A percentile compares a stretch with the other conserved stretches of the same genome.
Evolutionary conservation across 2,329 filamentous ascomycete genomes (phyloP).

Genomic region (Colletotrichum musicola): DNA sequence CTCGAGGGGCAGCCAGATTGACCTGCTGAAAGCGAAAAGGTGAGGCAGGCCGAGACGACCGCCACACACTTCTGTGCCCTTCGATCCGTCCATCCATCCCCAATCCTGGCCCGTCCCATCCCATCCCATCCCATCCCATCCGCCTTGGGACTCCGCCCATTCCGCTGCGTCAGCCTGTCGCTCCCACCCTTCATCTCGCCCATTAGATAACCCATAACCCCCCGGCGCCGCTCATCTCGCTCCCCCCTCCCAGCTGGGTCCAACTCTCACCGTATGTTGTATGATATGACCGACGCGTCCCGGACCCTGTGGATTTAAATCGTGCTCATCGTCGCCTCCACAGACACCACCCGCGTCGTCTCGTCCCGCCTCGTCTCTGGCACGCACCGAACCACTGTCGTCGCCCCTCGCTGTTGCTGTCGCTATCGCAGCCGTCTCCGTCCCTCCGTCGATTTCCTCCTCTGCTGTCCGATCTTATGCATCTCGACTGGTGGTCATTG

Average conservation of each 20-base stretch:
- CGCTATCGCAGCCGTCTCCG: not conserved
- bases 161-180: slow-evolving; percentile 39
- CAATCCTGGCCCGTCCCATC: slow-evolving; percentile 31
- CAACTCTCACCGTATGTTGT: slow-evolving; percentile 39
- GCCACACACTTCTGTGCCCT: slow-evolving; percentile 31
- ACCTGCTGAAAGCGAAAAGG: slow-evolving; percentile 35
- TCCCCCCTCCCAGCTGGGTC: slow-evolving; percentile 38
- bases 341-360: not conserved
- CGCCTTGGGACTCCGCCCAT: slow-evolving; percentile 38
- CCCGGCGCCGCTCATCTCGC: slow-evolving; percentile 39
- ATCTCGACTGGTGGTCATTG: slow-evolving; percentile 21
- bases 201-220: slow-evolving; percentile 40
- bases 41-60: slow-evolving; percentile 38
- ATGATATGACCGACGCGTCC: slow-evolving; percentile 36
- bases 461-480: slow-evolving; percentile 28
- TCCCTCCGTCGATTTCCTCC: slow-evolving; percentile 5
- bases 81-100: slow-evolving; percentile 26
- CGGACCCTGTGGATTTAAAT: slow-evolving; percentile 34
- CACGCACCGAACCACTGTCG: slow-evolving; percentile 30
- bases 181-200: slow-evolving; percentile 39
- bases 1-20: slow-evolving; percentile 20
- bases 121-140: slow-evolving; percentile 36
- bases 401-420: slow-evolving; percentile 15
- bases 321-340: slow-evolving; percentile 33
- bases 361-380: slow-evolving; percentile 13